These are phyloP conservation scores for Venturiaceae sp. DNA, from an alignment of 2,329 filamentous ascomycete species.

Conservation along the genomic window DNA sequence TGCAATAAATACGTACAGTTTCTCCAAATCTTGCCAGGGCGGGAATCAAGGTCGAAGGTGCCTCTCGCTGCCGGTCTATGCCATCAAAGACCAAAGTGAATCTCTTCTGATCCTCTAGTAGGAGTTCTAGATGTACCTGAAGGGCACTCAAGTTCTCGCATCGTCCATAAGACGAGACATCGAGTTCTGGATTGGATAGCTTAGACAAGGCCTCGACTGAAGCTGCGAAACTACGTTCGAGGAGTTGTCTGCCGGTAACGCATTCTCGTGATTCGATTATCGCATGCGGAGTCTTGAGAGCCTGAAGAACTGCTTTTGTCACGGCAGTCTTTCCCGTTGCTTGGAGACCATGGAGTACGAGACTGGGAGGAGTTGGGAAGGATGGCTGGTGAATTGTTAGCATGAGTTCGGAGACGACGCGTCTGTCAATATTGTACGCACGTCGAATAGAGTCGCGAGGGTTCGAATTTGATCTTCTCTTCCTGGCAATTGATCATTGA, in stretches of 20 bases:
- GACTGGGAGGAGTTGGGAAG: conserved; percentile 59
- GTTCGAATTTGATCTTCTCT: conserved; percentile 38
- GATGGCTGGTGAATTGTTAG: conserved; percentile 38
- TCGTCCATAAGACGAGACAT: conserved; percentile 25
- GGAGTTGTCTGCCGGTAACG: conserved; percentile 66
- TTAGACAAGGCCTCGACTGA: conserved; percentile 1
- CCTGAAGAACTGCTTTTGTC: conserved; percentile 49
- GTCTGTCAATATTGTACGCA: conserved; percentile 17
- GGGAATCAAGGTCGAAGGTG: conserved; percentile 66
- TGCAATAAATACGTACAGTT: conserved; percentile 43
- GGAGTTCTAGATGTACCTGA: background rate
- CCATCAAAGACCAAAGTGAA: conserved; percentile 83
- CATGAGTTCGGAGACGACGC: background rate
- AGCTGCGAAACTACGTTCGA: conserved; percentile 58
- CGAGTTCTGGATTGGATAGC: conserved; percentile 22
- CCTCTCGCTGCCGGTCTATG: conserved; percentile 76
- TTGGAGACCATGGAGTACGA: conserved; percentile 76
- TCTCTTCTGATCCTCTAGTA: conserved; percentile 49
- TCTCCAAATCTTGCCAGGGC: conserved; percentile 76
- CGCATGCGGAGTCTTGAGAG: conserved; percentile 43
- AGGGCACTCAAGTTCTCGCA: conserved; percentile 33
- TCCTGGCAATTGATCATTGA: conserved; percentile 29
- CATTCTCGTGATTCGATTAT: conserved; percentile 64
- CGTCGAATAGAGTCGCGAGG: conserved; percentile 34
- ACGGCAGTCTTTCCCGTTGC: conserved; percentile 80